Conservation (phyloP, 139 green algal species). For the Pleodorina starrii region DNA sequence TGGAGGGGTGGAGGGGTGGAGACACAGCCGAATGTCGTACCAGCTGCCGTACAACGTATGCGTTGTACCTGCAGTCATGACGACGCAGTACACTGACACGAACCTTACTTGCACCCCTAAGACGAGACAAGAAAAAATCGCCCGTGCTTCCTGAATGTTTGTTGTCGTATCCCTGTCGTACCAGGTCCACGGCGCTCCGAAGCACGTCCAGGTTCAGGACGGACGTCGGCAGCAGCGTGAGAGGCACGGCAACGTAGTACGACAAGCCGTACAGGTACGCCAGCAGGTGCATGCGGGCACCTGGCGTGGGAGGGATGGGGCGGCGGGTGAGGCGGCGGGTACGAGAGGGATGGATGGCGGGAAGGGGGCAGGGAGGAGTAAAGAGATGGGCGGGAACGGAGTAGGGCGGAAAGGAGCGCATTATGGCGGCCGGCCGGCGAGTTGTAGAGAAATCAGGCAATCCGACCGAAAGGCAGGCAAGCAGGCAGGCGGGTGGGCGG, state of each 20-base stretch:
- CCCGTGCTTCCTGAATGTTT: too few species aligned
- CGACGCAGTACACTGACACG: too few species aligned
- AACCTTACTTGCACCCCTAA: too few species aligned
- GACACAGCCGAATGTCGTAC: too few species aligned
- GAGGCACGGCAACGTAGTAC: constrained; percentile 81
- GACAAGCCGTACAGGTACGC: constrained; percentile 86
- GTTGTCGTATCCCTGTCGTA: background rate
- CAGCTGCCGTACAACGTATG: too few species aligned
- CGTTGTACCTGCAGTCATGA: too few species aligned
- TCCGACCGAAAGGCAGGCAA: too few species aligned
- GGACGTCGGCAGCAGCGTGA: constrained; percentile 70
- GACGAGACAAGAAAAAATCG: too few species aligned
- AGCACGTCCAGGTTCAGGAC: background rate
- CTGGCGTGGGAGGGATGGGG: background rate
- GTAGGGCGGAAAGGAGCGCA: too few species aligned
- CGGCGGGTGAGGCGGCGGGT: background rate
- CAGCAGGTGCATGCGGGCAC: constrained; percentile 83
- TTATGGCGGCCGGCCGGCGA: too few species aligned
- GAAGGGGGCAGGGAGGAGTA: background rate
- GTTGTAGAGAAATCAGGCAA: too few species aligned
- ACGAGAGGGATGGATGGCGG: background rate
- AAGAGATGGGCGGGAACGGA: background rate
- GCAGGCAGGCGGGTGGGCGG: too few species aligned
- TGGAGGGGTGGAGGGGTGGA: background rate
- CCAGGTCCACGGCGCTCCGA: background rate